Conservation (phyloP, 345 rosid genomes). For the Mangifera indica region DNA sequence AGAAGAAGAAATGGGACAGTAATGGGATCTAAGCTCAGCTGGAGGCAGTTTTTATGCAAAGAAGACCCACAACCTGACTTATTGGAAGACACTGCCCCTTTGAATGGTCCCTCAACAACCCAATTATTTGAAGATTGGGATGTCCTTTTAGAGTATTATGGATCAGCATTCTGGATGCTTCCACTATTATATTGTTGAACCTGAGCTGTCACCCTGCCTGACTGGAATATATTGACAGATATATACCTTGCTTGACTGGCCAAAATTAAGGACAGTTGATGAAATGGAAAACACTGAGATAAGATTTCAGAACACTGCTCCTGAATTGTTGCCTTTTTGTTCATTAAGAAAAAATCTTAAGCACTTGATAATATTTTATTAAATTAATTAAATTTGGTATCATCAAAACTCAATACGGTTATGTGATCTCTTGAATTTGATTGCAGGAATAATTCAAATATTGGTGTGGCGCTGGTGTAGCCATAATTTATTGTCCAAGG, state of each 20-base stretch:
- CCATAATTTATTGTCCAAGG: too few species aligned
- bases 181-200: constrained; percentile 5
- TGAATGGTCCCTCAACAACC: neutral
- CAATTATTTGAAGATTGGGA: constrained; percentile 13
- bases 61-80: constrained; percentile 14
- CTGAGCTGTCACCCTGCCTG: constrained; percentile 1
- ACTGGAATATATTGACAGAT: neutral
- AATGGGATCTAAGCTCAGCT: neutral
- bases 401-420: too few species aligned
- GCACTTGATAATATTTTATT: too few species aligned
- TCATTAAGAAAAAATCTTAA: too few species aligned
- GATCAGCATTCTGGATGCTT: constrained; percentile 11
- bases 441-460: too few species aligned
- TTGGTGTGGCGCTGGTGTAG: too few species aligned
- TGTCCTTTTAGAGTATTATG: neutral
- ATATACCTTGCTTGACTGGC: neutral
- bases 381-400: too few species aligned
- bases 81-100: constrained; percentile 13
- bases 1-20: neutral
- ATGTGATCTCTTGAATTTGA: too few species aligned
- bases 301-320: neutral
- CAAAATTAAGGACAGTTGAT: neutral
- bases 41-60: constrained; percentile 1
- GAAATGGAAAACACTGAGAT: neutral
- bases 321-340: neutral